A percentile compares a stretch with the other conserved stretches of the same genome.
These are phyloP conservation scores for Ogataea pini DNA, from an alignment of 805 yeast genomes.

Conservation along the genomic window DNA sequence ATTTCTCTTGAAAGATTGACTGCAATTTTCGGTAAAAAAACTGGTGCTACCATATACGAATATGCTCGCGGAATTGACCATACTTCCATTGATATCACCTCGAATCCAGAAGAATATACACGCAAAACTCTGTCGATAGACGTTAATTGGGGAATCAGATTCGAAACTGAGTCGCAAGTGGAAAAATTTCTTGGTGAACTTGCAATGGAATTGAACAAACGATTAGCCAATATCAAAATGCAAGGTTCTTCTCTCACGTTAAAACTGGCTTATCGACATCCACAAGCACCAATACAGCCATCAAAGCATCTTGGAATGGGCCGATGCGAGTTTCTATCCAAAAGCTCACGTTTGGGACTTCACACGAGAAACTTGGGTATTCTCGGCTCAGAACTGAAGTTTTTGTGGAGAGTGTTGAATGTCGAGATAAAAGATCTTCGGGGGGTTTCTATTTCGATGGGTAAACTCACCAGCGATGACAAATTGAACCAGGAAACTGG, in stretches of 20 bases:
- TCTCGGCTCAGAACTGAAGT: conserved; percentile 59
- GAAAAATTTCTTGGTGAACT: conserved; percentile 62
- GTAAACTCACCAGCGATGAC: conserved; percentile 49
- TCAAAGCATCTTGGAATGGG: conserved; percentile 88
- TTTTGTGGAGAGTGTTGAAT: conserved; percentile 54
- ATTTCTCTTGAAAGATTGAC: conserved; percentile 41
- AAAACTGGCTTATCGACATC: conserved; percentile 63
- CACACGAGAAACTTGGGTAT: conserved; percentile 61
- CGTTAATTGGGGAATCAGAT: conserved; percentile 87
- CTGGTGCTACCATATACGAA: conserved; percentile 62
- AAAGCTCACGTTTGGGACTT: conserved; percentile 58
- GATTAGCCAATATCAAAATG: conserved; percentile 50
- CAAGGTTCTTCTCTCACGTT: conserved; percentile 61
- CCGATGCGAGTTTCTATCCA: conserved; percentile 61
- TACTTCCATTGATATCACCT: conserved; percentile 55
- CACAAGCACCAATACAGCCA: conserved; percentile 71
- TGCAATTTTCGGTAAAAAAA: conserved; percentile 62
- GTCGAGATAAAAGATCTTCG: conserved; percentile 64
- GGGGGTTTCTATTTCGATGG: conserved; percentile 75
- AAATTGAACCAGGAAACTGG: conserved; percentile 19
- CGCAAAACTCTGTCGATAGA: conserved; percentile 85
- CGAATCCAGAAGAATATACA: conserved; percentile 49
- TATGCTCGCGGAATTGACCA: conserved; percentile 69
- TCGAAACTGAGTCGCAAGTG: conserved; percentile 58
- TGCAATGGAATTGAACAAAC: conserved; percentile 55